These are phyloP conservation scores for Alternaria sp. DNA, from an alignment of 2,329 filamentous ascomycete genomes.

Conservation along the genomic window DNA sequence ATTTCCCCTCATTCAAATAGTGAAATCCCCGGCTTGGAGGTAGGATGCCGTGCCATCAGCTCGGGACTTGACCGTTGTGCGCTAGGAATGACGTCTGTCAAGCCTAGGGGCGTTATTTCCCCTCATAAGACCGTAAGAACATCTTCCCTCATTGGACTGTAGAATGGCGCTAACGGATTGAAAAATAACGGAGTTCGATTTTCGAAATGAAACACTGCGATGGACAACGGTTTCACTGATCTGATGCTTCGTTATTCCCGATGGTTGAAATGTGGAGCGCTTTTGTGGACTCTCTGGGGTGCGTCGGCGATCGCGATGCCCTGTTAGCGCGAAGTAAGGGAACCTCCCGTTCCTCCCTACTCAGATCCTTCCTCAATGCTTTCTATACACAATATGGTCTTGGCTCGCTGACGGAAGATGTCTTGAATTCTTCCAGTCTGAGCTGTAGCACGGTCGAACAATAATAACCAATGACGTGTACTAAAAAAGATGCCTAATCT, in stretches of 20 bases:
- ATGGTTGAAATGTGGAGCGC: slow-evolving; percentile 16
- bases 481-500: too few relatives aligned
- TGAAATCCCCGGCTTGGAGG: slow-evolving; percentile 6
- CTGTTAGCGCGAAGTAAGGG: slow-evolving; percentile 3
- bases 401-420: too few relatives aligned
- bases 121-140: background rate
- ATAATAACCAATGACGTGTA: too few relatives aligned
- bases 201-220: background rate
- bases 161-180: accelerated
- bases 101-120: slow-evolving; percentile 15
- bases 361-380: accelerated
- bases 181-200: accelerated
- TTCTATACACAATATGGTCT: too few relatives aligned
- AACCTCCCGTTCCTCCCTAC: background rate
- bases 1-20: slow-evolving; percentile 22
- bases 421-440: too few relatives aligned
- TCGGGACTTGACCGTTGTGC: slow-evolving; percentile 14
- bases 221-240: background rate
- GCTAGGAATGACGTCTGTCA: slow-evolving; percentile 27
- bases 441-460: too few relatives aligned
- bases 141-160: background rate
- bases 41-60: slow-evolving; percentile 20
- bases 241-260: slow-evolving; percentile 1
- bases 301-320: slow-evolving; percentile 15
- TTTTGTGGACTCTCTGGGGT: slow-evolving; percentile 25